Evolutionary conservation across 768 basidiomycete genomes (phyloP).

Genomic region (Pilatotrama ljubarskyi): DNA sequence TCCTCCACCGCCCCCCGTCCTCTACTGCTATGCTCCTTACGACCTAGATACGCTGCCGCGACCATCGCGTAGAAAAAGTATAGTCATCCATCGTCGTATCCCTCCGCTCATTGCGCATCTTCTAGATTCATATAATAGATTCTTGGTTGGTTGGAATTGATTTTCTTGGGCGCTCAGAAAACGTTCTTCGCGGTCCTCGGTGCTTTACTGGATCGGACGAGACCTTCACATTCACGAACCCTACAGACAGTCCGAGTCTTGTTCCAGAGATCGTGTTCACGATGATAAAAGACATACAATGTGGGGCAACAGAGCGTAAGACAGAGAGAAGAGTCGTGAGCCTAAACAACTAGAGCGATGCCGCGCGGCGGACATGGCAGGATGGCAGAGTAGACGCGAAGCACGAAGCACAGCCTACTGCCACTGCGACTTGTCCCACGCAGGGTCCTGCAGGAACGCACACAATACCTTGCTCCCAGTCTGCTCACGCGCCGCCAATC

Average conservation of each 20-base stretch:
- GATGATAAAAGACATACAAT: slow-evolving; percentile 9
- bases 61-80: neutral
- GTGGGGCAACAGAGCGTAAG: slow-evolving; percentile 23
- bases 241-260: neutral
- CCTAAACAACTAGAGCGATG: slow-evolving; percentile 38
- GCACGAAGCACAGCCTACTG: slow-evolving; percentile 39
- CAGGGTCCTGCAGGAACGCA: slow-evolving; percentile 92
- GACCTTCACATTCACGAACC: no score
- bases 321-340: slow-evolving; percentile 16
- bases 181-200: no score
- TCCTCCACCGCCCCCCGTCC: neutral
- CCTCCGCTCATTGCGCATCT: slow-evolving; percentile 13
- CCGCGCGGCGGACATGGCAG: neutral
- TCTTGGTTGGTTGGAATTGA: neutral
- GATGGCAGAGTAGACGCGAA: neutral
- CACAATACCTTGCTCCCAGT: slow-evolving; percentile 97
- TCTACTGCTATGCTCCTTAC: slow-evolving; percentile 1
- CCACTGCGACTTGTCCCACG: slow-evolving; percentile 86
- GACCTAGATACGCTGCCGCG: slow-evolving; percentile 11
- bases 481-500: slow-evolving; percentile 37
- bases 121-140: slow-evolving; percentile 15
- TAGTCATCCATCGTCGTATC: neutral
- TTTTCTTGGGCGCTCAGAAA: no score
- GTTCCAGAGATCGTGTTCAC: slow-evolving; percentile 1
- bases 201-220: no score